Evolutionary conservation across 371 early-diverging fungal genomes (phyloP).

Genomic region (Mucor circinelloides): DNA sequence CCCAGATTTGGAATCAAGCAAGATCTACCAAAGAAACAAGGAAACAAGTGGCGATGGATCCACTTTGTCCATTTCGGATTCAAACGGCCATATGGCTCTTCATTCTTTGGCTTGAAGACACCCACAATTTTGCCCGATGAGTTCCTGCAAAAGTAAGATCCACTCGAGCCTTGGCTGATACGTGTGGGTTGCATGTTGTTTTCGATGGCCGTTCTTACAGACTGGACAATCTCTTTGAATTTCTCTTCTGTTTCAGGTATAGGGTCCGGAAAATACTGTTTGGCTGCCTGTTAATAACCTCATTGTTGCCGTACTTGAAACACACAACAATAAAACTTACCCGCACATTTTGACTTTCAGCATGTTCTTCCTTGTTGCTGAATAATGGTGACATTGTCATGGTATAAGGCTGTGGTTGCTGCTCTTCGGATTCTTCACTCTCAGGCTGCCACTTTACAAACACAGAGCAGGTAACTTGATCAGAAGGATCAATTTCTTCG

Average conservation of each 20-base stretch:
- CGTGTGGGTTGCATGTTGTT: conserved; percentile 69
- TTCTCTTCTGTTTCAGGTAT: conserved; percentile 45
- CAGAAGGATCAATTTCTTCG: conserved; percentile 33
- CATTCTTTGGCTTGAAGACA: conserved; percentile 93
- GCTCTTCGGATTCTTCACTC: neutral
- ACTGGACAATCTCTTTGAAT: conserved; percentile 65
- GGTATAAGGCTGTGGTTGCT: conserved; percentile 7
- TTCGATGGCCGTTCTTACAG: conserved; percentile 73
- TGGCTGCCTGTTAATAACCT: neutral
- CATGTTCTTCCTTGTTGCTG: conserved; percentile 9
- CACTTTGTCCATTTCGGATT: conserved; percentile 96
- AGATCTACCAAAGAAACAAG: conserved; percentile 89
- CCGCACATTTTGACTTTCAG: neutral
- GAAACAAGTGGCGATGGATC: conserved; percentile 86
- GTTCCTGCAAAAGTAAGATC: conserved; percentile 87
- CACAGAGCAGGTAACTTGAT: conserved; percentile 44
- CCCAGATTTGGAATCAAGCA: conserved; percentile 90
- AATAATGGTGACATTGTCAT: conserved; percentile 19
- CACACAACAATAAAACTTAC: neutral
- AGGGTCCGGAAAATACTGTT: conserved; percentile 29
- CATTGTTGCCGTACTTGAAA: neutral
- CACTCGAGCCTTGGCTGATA: conserved; percentile 83
- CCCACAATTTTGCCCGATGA: conserved; percentile 76
- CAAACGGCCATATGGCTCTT: conserved; percentile 89
- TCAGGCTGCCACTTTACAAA: conserved; percentile 36